Base-by-base conservation (phyloP, 495 filamentous ascomycete species). In the Poronia punctata region DNA sequence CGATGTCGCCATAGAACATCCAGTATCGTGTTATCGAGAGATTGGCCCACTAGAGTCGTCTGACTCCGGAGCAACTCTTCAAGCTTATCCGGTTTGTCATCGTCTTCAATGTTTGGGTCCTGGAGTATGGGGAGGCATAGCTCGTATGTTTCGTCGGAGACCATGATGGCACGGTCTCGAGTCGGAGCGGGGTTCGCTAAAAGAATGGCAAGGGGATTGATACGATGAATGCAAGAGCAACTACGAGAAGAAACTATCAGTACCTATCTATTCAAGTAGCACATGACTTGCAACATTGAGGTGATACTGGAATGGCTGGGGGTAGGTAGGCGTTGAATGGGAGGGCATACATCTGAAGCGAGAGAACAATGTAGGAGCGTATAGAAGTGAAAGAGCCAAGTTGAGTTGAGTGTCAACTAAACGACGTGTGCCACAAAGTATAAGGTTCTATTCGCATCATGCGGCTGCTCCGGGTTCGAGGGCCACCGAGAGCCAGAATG, bases 71-170 rank as follows among this genome's bases (percentile, higher is more conserved):
- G 70, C 15, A 94, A 70, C 48, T 89, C 86, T 59, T 95, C 88
- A 35, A 95, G 70, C 64, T 82, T 88, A 60, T 99, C 93, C 3
- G 83, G 85, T 69, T 88, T 93, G 46, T 97, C 93, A 57, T 99
- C 93, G 52, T 97, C 93, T 48, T 94, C 86, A 17, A 95, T 66
- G 38, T 63, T 70, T 43, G 77, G 64, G 61, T 96, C 85, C 64
- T 90, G 80, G 31, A 99, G 80, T 57, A 96, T 72, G 21, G 86
- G 84, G 46, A 94, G 79, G 57, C 87, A 95, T 45, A 86, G 73
- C 56, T 95, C 92, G 66, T 92, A 90, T 12, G 90, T 76, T 44
- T 86, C 82, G 64, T 99, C 92, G 40, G 88, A 82, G 21, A 94
- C 80, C 93, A 97, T 97, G 52, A 52, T 67, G 50, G 50, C 44